Base-by-base conservation (phyloP, 176 grass and related monocot genomes). In the Carex parvula region DNA sequence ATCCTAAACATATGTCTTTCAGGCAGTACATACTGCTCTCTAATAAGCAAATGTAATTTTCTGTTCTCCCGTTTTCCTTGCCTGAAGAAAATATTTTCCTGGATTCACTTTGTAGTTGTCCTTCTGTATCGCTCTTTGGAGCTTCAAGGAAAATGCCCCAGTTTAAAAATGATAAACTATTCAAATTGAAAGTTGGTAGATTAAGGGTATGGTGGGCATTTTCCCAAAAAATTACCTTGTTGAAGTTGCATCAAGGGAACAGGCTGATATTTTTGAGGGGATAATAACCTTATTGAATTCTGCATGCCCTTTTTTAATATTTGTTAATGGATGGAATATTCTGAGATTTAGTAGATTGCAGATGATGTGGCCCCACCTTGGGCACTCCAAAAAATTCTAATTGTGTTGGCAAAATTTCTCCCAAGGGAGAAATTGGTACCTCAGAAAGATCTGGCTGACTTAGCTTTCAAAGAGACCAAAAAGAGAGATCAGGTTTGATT, bases 371-470 rank as follows among this genome's bases (percentile, higher is more conserved):
- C 92, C 54, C 95, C 95, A 69, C 75, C 92, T 55, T 98, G 95
- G 95, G 89, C 92, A 79, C 80, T 98, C 86, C 87, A 90, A 84
- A 86, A 98, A 87, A 76, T 91, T 86, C 66, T 98, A 80, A 91
- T 98, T 80, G 91, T 88, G 59, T 70, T 94, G 58, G 92, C 92
- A 70, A 90, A 85, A 89, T 69, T 98, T 84, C 83, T 95, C 67
- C 95, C 95, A 76, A 93, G 85, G 91, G 86, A 75, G 83, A 98
- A 98, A 84, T 87, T 98, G 86, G 89, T 98, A 87, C 95, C 95
- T 87, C 79, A 93, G 80, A 94, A 95, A 74, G 92, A 98, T 91
- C 87, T 98, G 59, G 95, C 91, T 70, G 95, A 98, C 69, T 70
- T 98, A 82, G 95, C 89, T 44, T 95, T 95, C 80, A 98, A 88